Base-by-base conservation (phyloP, 2,329 filamentous ascomycete species). In the Fusarium pseudograminearum region DNA sequence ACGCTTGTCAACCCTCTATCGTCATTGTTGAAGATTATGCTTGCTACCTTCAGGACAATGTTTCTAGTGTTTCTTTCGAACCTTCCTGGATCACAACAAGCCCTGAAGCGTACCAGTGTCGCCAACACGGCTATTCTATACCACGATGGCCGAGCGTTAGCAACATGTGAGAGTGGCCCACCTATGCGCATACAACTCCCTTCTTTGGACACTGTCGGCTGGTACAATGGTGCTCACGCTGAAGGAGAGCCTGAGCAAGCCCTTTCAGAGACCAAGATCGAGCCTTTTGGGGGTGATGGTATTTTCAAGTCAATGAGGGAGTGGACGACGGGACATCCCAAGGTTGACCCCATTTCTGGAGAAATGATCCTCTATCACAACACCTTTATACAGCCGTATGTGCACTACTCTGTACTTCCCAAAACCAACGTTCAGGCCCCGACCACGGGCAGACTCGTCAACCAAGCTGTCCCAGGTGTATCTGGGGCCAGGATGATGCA, bases 401-500 rank as follows among this genome's bases (percentile, higher is more conserved):
- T 92, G 20, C 86, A 89, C 63, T 93, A 92, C 74, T 91, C 90
- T 44, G 76, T 82, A 47, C 61, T 81, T 8, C 41, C 56, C 0
- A 51, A 36, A 4, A 36, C 18, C 0, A 4, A 28, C 3, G 2
- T 6, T 1, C 56, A 42, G 3, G 9, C 2, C 0, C 3, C 4
- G 3, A 33, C 12, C 4, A 16, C 3, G 1, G 9, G 12, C 3
- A 69, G 66, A 31, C 73, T 75, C 1, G 59, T 74, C 1, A 75
- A 71, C 5, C 70, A 77, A 26, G 81, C 88, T 0, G 83, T 93
- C 0, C 85, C 89, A 0, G 89, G 90, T 0, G 82, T 92, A 28
- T 80, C 81, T 6, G 86, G 86, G 2, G 87, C 89, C 3, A 91
- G 90, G 74, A 90, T 93, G 85, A 93, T 93, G 89, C 91, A 93